A percentile compares a stretch with the other conserved stretches of the same genome.
Conservation (phyloP, 2,329 filamentous ascomycete genomes). For the Graphium sp. region DNA sequence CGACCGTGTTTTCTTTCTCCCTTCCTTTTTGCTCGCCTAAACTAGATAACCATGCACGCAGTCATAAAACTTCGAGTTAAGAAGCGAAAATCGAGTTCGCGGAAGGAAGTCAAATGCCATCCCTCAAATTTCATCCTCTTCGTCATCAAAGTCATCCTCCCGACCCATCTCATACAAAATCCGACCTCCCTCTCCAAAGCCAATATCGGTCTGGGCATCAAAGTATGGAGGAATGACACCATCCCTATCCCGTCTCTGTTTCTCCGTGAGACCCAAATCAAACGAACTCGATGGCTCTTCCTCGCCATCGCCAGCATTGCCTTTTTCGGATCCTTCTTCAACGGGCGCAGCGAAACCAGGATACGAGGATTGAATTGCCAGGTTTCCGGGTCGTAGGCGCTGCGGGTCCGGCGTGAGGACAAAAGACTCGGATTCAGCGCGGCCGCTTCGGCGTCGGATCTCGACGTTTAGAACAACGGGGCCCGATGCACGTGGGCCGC, state of each 20-base stretch:
- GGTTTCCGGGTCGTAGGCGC: slow-evolving; percentile 12
- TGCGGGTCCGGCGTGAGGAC: slow-evolving; percentile 20
- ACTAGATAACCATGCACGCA: too few species aligned
- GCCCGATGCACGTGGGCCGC: slow-evolving; percentile 17
- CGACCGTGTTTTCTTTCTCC: too few species aligned
- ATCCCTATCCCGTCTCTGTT: slow-evolving; percentile 73
- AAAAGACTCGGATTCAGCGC: slow-evolving; percentile 55
- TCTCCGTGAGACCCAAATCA: slow-evolving; percentile 72
- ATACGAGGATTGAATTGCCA: slow-evolving; percentile 60
- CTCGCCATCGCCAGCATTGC: slow-evolving; percentile 21
- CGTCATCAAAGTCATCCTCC: slow-evolving; percentile 94
- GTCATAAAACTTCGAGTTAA: too few species aligned
- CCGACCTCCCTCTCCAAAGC: slow-evolving; percentile 69
- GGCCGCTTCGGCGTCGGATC: slow-evolving; percentile 65
- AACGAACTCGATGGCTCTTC: slow-evolving; percentile 62
- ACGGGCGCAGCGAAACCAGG: slow-evolving; percentile 41
- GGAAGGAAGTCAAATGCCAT: too few species aligned
- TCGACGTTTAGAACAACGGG: slow-evolving; percentile 72
- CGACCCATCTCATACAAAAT: slow-evolving; percentile 95
- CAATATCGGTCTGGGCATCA: slow-evolving; percentile 74
- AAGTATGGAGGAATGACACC: slow-evolving; percentile 90
- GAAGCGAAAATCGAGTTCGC: too few species aligned
- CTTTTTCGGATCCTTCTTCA: slow-evolving; percentile 14
- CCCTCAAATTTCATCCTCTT: slow-evolving; percentile 82
- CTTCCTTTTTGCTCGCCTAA: too few species aligned